Percentiles rank a stretch among this genome's conserved stretches.
phyloP scores from a whole-genome alignment of 495 filamentous ascomycete genomes.

The Cenococcum geophilum region DNA sequence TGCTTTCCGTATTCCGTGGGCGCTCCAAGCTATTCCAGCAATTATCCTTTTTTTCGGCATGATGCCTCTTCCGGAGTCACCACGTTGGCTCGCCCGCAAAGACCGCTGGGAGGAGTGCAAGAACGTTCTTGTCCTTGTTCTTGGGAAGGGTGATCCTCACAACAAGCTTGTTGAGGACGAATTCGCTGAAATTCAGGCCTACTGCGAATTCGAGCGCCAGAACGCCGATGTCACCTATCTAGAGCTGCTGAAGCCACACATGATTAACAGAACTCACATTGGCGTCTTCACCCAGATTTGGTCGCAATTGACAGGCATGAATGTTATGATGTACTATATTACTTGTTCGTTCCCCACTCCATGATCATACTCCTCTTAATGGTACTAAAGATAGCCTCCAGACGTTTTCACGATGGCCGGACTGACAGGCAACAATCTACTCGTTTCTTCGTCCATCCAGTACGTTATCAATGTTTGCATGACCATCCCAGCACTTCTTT shows the following conservation, averaged over 20 bases:
- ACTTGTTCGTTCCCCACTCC: neutral
- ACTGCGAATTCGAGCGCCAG: slow-evolving; percentile 61
- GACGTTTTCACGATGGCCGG: slow-evolving; percentile 29
- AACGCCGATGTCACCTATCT: slow-evolving; percentile 58
- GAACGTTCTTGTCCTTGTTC: slow-evolving; percentile 56
- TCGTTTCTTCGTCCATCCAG: slow-evolving; percentile 63
- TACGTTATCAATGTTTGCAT: slow-evolving; percentile 59
- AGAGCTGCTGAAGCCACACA: slow-evolving; percentile 60
- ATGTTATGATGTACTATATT: slow-evolving; percentile 65
- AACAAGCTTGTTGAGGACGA: slow-evolving; percentile 58
- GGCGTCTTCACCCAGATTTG: slow-evolving; percentile 76
- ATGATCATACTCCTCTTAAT: neutral
- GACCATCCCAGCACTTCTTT: slow-evolving; percentile 44
- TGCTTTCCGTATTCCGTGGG: slow-evolving; percentile 69
- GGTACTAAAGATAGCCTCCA: slow-evolving; percentile 37
- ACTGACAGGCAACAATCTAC: slow-evolving; percentile 40
- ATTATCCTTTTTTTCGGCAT: slow-evolving; percentile 57
- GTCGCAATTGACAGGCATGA: slow-evolving; percentile 81
- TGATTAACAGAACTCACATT: slow-evolving; percentile 67
- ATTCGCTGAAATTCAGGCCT: slow-evolving; percentile 60
- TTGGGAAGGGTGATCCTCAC: slow-evolving; percentile 57
- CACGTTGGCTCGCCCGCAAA: slow-evolving; percentile 66
- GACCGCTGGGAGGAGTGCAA: slow-evolving; percentile 67
- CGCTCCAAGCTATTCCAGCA: slow-evolving; percentile 64
- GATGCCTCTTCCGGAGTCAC: slow-evolving; percentile 63